phyloP scores from a whole-genome alignment of 495 filamentous ascomycete species.

The Aspergillus campestris region DNA sequence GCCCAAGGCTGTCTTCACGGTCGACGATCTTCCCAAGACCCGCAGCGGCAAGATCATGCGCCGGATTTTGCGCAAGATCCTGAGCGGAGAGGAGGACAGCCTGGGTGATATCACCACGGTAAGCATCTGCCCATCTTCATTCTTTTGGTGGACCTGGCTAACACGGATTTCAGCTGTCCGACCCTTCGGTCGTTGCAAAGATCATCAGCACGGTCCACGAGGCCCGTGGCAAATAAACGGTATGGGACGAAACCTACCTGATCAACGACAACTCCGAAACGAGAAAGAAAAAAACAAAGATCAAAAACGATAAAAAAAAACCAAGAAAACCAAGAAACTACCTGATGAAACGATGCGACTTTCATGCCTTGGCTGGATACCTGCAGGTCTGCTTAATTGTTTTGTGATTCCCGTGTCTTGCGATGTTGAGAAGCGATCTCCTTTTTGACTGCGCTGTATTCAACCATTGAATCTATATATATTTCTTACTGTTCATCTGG shows the following conservation, averaged over 20 bases:
- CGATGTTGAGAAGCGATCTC: slow-evolving; percentile 8
- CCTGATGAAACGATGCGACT: background rate
- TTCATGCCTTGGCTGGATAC: background rate
- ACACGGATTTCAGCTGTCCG: slow-evolving; percentile 64
- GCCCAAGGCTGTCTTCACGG: slow-evolving; percentile 83
- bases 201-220: slow-evolving; percentile 77
- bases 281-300: background rate
- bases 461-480: slow-evolving; percentile 7
- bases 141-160: background rate
- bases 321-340: background rate
- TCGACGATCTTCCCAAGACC: slow-evolving; percentile 93
- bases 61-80: slow-evolving; percentile 90
- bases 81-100: slow-evolving; percentile 94
- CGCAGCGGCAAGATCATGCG: slow-evolving; percentile 98
- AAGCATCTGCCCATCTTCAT: slow-evolving; percentile 28
- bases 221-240: slow-evolving; percentile 42
- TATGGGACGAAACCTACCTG: slow-evolving; percentile 18
- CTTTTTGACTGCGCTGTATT: slow-evolving; percentile 4
- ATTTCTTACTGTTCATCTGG: background rate
- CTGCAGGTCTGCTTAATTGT: slow-evolving; percentile 1
- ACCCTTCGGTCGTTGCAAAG: slow-evolving; percentile 79
- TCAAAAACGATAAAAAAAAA: background rate
- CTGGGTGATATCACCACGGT: slow-evolving; percentile 89
- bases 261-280: slow-evolving; percentile 6
- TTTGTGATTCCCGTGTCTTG: slow-evolving; percentile 12